Evolutionary conservation across 2,329 filamentous ascomycete species (phyloP).

Genomic region (Knufia fluminis): DNA sequence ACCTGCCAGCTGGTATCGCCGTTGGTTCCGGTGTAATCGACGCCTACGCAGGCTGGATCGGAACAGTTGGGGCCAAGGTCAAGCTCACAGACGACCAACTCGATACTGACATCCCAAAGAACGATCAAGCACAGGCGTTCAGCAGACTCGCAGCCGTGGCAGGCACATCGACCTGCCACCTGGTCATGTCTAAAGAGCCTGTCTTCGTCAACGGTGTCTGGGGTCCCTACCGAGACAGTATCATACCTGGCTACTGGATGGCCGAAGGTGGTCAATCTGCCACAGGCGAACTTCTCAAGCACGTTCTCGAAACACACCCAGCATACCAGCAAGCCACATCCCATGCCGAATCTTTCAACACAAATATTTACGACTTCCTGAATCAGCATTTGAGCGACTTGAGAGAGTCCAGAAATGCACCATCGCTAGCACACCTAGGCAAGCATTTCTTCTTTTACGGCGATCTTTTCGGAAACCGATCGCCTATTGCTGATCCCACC

Average conservation of each 20-base stretch:
- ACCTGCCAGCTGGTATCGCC: constrained; percentile 76
- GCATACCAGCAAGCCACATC: constrained; percentile 73
- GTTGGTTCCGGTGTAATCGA: constrained; percentile 96
- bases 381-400: constrained; percentile 78
- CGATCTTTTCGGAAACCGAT: constrained; percentile 93
- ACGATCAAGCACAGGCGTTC: constrained; percentile 87
- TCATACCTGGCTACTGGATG: constrained; percentile 90
- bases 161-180: constrained; percentile 92
- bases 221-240: constrained; percentile 92
- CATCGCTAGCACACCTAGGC: constrained; percentile 72
- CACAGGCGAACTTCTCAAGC: constrained; percentile 86
- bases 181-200: constrained; percentile 87
- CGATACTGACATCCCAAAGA: constrained; percentile 58
- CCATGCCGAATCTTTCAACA: constrained; percentile 69
- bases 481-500: constrained; percentile 79
- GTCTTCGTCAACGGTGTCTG: constrained; percentile 94
- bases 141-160: constrained; percentile 87
- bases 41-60: constrained; percentile 97
- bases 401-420: constrained; percentile 58
- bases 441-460: constrained; percentile 98
- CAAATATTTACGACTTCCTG: constrained; percentile 90
- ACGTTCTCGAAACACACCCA: constrained; percentile 90
- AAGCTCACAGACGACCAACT: constrained; percentile 60
- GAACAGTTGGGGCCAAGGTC: constrained; percentile 95
- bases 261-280: constrained; percentile 95